phyloP scores from a whole-genome alignment of 441 rosid species.

The Euphorbia neoarborescens region DNA sequence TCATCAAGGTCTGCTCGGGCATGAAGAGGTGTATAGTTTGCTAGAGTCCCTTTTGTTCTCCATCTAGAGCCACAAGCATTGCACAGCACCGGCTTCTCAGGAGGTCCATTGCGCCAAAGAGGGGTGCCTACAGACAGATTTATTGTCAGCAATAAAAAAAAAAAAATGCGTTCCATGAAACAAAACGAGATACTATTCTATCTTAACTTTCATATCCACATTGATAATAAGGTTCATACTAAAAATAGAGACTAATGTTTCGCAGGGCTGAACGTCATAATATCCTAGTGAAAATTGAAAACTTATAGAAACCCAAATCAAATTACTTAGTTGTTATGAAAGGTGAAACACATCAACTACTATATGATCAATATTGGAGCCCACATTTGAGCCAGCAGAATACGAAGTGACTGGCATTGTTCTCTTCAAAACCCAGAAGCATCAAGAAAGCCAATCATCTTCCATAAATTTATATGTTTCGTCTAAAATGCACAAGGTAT shows the following conservation, averaged over 20 bases:
- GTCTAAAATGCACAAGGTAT: neutral
- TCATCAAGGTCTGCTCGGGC: constrained; percentile 68
- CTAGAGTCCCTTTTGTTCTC: constrained; percentile 93
- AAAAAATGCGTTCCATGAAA: neutral
- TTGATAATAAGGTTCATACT: neutral
- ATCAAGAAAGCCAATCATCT: neutral
- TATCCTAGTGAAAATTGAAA: neutral
- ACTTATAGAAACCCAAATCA: neutral
- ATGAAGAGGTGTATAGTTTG: constrained; percentile 89
- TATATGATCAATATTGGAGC: neutral
- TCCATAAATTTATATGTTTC: neutral
- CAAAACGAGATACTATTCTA: neutral
- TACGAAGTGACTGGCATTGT: neutral
- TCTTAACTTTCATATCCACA: constrained; percentile 8
- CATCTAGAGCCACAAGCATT: constrained; percentile 99
- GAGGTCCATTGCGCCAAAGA: constrained; percentile 98
- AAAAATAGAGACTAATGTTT: neutral
- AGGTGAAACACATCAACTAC: neutral
- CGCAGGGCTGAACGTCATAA: neutral
- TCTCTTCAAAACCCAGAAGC: neutral
- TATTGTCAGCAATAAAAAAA: constrained; percentile 9
- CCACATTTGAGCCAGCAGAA: neutral
- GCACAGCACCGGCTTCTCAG: constrained; percentile 95
- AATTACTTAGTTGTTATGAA: neutral
- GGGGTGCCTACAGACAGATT: constrained; percentile 53